Percentiles rank a stretch among this genome's conserved stretches.
Conservation (phyloP, 192 early-diverging fungal genomes). For the Entomortierella beljakovae region DNA sequence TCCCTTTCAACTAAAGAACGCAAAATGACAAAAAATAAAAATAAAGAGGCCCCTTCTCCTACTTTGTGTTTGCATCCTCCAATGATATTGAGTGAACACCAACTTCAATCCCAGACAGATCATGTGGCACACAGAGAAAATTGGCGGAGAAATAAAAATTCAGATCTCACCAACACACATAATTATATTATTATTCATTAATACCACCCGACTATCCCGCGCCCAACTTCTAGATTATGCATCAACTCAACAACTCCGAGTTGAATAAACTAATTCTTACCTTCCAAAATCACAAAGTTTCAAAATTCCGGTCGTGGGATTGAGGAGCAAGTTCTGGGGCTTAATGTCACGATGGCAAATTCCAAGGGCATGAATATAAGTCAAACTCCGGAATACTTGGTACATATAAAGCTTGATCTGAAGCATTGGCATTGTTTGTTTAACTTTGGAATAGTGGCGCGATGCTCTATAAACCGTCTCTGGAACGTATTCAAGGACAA, state of each 20-base stretch:
- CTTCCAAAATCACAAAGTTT: conserved; percentile 98
- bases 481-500: conserved; percentile 95
- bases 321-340: conserved; percentile 97
- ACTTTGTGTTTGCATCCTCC: conserved; percentile 3
- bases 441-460: conserved; percentile 89
- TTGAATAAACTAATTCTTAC: conserved; percentile 35
- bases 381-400: conserved; percentile 96
- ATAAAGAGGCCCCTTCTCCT: neutral
- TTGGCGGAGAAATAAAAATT: conserved; percentile 14
- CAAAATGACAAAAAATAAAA: conserved; percentile 2
- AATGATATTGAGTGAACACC: conserved; percentile 20
- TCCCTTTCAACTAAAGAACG: neutral
- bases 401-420: conserved; percentile 99
- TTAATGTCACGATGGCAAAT: conserved; percentile 99
- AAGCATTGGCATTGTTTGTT: conserved; percentile 95
- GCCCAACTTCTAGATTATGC: neutral
- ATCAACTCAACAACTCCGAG: neutral
- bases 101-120: conserved; percentile 52
- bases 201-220: neutral
- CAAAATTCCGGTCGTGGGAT: conserved; percentile 90
- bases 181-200: neutral
- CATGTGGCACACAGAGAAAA: conserved; percentile 41
- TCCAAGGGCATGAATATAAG: conserved; percentile 96
- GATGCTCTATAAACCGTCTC: conserved; percentile 97
- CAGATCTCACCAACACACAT: neutral